Evolutionary conservation across 345 rosid species (phyloP), one percentile per base, ranked within the genome.

Genomic region (Syzygium grande): DNA sequence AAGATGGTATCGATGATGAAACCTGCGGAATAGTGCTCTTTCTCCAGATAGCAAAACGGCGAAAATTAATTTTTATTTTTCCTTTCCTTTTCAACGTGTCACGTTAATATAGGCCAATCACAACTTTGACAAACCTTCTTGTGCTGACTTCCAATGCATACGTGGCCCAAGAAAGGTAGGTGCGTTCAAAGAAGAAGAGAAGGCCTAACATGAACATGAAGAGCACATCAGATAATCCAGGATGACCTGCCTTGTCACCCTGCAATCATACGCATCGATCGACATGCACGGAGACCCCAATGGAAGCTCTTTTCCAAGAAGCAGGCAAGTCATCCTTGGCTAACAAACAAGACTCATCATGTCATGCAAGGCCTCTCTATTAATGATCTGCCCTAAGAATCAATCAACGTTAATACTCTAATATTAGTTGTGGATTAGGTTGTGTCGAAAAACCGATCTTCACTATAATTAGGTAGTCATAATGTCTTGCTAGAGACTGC

Each of bases 251-350:
- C 11, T 34, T 3, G 23, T 30, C 23, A 68, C 79, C 79, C 41
- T 68, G 46, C 43, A 68, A 54, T 15, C 23, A 34, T 34, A 84
- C 7, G 85, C 21, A 46, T 25, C 23, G 22, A 84, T 14, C 30
- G 5, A 51, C 21, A 8, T 15, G 11, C 30, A 15, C 23, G 3
- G 38, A 1, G 43, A 30, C 11, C 23, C 43, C 38, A 30, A 30
- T 30, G 8, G 23, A 30, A 65, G 6, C 78, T 16, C 25, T 30
- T 41, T 8, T 68, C 59, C 54, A 51, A 19, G 56, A 25, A 65
- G 78, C 21, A 84, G 85, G 85, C 85, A 84, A 84, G 43, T 84
- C 85, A 84, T 84, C 85, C 59, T 84, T 52, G 59, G 85, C 46
- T 84, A 84, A 52, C 22, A 84, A 84, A 84, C 8, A 17, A 54